Evolutionary conservation across 2,329 filamentous ascomycete genomes (phyloP), one percentile per base, ranked within the genome.

Genomic region (Teratosphaeria zuluensis): DNA sequence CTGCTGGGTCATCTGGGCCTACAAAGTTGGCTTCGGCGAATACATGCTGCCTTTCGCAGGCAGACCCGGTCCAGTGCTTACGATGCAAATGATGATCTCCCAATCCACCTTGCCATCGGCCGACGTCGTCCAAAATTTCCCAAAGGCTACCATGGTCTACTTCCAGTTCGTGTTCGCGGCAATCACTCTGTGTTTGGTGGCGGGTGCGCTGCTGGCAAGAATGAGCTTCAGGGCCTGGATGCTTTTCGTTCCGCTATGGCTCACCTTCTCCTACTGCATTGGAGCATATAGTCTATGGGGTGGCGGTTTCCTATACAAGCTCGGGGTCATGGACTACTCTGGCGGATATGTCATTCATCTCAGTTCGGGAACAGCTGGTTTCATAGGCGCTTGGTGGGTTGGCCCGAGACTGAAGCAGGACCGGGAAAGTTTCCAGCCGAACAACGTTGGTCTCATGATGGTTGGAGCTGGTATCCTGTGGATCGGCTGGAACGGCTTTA

Each of bases 401-500:
- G 78, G 78, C 3, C 78, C 77, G 0, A 73, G 78, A 32, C 66
- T 78, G 30, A 70, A 73, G 56, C 65, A 69, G 30, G 78, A 80
- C 62, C 74, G 76, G 11, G 73, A 76, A 52, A 75, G 77, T 51
- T 72, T 73, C 46, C 70, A 73, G n/a, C 78, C 78, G 2, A 78
- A 79, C 70, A 80, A 80, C 63, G 69, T 79, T 54, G 64, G 77
- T 14, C 66, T 74, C 9, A 73, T 78, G 31, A 68, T 80, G 56
- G 70, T 77, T 32, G 78, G 78, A 28, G 77, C 78, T 1, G 78
- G 78, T 19, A 76, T 80, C 38, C 74, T 80, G 35, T 81, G 78
- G 78, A 72, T 79, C 30, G 78, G 78, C 59, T 81, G 78, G 78
- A 80, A 80, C 65, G 78, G 78, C 48, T 81, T 80, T 72, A 80